A percentile compares a stretch with the other conserved stretches of the same genome.
These are phyloP conservation scores for Xylariaceae sp. DNA, from an alignment of 2,329 filamentous ascomycete species.

Conservation along the genomic window DNA sequence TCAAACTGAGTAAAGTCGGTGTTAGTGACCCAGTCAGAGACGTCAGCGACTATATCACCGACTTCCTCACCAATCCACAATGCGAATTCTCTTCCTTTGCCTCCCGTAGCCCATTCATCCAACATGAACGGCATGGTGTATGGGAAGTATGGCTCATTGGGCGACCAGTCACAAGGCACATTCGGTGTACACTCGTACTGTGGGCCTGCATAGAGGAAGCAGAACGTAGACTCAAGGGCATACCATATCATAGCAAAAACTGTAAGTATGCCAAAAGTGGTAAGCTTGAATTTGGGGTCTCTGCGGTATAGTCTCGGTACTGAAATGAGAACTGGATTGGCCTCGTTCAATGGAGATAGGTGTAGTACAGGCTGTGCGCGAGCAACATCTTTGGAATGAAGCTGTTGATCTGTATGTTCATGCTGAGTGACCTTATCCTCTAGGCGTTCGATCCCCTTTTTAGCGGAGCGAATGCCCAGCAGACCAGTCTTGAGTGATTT, in stretches of 20 bases:
- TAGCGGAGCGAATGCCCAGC: conserved; percentile 56
- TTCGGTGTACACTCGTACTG: conserved; percentile 51
- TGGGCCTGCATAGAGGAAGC: conserved; percentile 59
- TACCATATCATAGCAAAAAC: conserved; percentile 58
- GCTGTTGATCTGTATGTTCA: conserved; percentile 38
- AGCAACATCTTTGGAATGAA: conserved; percentile 8
- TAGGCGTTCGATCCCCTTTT: conserved; percentile 63
- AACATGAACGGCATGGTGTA: conserved; percentile 65
- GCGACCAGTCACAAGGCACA: conserved; percentile 59
- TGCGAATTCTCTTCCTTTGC: conserved; percentile 50
- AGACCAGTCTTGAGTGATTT: conserved; percentile 58
- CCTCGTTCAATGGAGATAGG: conserved; percentile 31
- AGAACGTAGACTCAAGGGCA: conserved; percentile 59
- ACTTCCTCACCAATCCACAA: conserved; percentile 50
- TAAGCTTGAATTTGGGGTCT: conserved; percentile 53
- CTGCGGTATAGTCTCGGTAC: conserved; percentile 55
- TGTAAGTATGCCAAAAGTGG: conserved; percentile 53
- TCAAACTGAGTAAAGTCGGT: conserved; percentile 53
- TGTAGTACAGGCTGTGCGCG: conserved; percentile 3
- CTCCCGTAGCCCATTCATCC: conserved; percentile 65
- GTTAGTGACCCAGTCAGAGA: conserved; percentile 52
- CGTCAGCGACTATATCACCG: conserved; percentile 55
- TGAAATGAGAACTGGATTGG: conserved; percentile 47
- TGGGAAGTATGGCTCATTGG: conserved; percentile 66
- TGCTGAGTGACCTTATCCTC: conserved; percentile 56